Percentiles rank a stretch among this genome's conserved stretches.
These are phyloP conservation scores for Senna siamea DNA, from an alignment of 306 rosid genomes.

Conservation along the genomic window DNA sequence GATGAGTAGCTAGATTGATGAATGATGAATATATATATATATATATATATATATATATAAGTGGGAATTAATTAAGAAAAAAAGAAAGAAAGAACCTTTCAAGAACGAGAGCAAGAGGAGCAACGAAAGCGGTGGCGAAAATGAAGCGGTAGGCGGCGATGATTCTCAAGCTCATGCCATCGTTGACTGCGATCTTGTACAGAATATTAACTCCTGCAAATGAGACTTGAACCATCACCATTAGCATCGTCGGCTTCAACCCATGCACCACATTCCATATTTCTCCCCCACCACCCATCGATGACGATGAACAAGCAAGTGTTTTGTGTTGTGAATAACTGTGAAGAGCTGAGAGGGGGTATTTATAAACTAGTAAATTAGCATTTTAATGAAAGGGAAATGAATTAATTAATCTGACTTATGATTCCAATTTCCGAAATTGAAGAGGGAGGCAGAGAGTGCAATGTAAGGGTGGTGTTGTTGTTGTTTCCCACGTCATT, in stretches of 20 bases:
- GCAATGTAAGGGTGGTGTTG: no score
- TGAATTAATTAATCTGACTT: no score
- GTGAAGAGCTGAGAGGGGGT: no score
- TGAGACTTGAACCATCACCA: constrained; percentile 53
- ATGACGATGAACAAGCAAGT: no score
- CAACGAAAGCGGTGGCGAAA: constrained; percentile 62
- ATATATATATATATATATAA: no score
- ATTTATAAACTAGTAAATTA: no score
- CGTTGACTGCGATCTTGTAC: constrained; percentile 60
- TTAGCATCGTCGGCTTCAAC: constrained; percentile 52
- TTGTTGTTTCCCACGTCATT: neutral
- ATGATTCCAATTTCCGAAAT: neutral
- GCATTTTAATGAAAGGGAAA: no score
- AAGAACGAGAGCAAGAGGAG: constrained; percentile 59
- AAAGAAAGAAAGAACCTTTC: constrained; percentile 52
- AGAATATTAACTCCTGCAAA: constrained; percentile 57
- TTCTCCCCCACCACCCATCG: neutral
- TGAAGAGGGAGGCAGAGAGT: no score
- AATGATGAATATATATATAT: no score
- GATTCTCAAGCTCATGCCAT: constrained; percentile 65
- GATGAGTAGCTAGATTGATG: no score
- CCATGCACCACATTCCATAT: constrained; percentile 35
- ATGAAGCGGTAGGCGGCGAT: constrained; percentile 66
- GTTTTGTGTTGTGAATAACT: no score
- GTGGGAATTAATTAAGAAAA: no score